These are phyloP conservation scores for Dactylellina haptotyla DNA, from an alignment of 2,329 filamentous ascomycete species.

Conservation along the genomic window DNA sequence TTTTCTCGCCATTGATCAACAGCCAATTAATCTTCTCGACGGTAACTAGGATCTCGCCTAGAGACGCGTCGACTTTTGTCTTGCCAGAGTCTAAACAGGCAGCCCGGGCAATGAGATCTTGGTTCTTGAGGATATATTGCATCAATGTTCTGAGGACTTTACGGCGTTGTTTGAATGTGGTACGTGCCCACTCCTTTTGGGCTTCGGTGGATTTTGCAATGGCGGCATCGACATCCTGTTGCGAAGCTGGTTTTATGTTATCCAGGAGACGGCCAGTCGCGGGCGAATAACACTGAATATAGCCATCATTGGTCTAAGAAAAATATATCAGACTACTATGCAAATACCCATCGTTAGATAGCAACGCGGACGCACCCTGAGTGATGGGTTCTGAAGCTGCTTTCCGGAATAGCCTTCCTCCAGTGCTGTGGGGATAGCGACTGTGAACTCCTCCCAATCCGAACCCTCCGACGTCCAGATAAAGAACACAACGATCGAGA, in stretches of 20 bases:
- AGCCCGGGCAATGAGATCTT: slow-evolving; percentile 83
- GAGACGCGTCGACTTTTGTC: slow-evolving; percentile 90
- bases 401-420: slow-evolving; percentile 34
- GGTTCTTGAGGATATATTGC: slow-evolving; percentile 84
- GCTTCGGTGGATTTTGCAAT: slow-evolving; percentile 78
- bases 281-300: slow-evolving; percentile 77
- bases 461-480: slow-evolving; percentile 34
- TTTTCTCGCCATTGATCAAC: slow-evolving; percentile 85
- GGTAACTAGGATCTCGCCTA: slow-evolving; percentile 94
- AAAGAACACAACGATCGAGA: slow-evolving; percentile 13
- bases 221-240: slow-evolving; percentile 79
- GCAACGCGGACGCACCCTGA: slow-evolving; percentile 20
- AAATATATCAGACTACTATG: neutral
- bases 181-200: slow-evolving; percentile 79
- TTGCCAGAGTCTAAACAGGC: slow-evolving; percentile 95
- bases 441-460: slow-evolving; percentile 31
- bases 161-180: slow-evolving; percentile 79
- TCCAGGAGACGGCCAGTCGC: slow-evolving; percentile 88
- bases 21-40: slow-evolving; percentile 96
- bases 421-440: slow-evolving; percentile 29
- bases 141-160: slow-evolving; percentile 83
- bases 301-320: slow-evolving; percentile 22
- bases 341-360: neutral
- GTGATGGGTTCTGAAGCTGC: slow-evolving; percentile 20
- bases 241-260: slow-evolving; percentile 78